These are phyloP conservation scores for Monotropa hypopitys DNA, from an alignment of 179 eudicot species.

Conservation along the genomic window DNA sequence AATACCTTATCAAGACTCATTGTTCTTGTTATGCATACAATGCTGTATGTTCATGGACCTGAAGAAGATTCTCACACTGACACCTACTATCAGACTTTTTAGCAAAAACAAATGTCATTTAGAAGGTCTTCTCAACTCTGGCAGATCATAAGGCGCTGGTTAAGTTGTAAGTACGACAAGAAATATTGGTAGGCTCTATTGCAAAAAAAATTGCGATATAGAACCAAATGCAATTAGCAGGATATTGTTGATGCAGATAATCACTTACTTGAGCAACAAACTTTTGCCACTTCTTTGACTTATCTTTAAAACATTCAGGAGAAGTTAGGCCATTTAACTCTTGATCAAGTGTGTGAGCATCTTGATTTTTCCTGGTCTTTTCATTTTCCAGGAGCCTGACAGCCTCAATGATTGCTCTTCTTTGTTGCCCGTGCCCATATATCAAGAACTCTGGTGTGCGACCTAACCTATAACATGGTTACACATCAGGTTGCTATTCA, in stretches of 20 bases:
- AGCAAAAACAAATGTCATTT: not conserved
- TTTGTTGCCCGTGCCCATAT: slow-evolving; percentile 92
- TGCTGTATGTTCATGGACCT: not conserved
- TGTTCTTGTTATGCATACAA: not conserved
- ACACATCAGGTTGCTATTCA: not conserved
- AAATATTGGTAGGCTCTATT: not conserved
- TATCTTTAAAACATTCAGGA: slow-evolving; percentile 48
- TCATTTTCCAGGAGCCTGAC: slow-evolving; percentile 50
- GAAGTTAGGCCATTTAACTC: slow-evolving; percentile 31
- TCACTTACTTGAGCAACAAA: slow-evolving; percentile 66
- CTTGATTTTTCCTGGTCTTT: slow-evolving; percentile 23
- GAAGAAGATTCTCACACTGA: not conserved
- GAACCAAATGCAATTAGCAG: not conserved
- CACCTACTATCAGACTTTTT: not conserved
- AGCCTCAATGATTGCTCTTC: slow-evolving; percentile 85
- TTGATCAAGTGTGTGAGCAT: slow-evolving; percentile 18
- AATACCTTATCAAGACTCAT: not conserved
- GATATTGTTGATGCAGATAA: not conserved
- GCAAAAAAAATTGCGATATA: not conserved
- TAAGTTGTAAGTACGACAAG: not conserved
- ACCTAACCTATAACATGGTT: slow-evolving; percentile 45
- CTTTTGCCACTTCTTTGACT: slow-evolving; percentile 85
- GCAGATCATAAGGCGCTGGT: not conserved
- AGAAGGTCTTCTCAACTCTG: not conserved
- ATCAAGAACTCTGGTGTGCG: slow-evolving; percentile 76